phyloP scores from a whole-genome alignment of 2,329 filamentous ascomycete species.

The Anthostomella pinea region DNA sequence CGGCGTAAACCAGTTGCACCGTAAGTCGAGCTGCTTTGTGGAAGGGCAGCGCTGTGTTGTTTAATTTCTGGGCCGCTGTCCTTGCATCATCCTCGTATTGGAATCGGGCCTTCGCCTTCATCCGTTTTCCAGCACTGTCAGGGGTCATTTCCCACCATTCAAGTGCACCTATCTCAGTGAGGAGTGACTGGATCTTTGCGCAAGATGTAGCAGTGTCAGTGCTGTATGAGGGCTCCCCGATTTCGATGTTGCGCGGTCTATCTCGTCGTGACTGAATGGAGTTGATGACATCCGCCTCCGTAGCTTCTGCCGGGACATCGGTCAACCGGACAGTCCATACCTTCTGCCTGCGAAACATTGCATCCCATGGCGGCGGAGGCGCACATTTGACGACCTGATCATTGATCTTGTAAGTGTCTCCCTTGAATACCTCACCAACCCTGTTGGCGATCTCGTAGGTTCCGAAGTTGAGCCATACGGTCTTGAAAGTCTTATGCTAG shows the following conservation, averaged over 20 bases:
- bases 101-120: conserved; percentile 40
- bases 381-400: conserved; percentile 14
- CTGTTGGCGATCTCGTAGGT: conserved; percentile 14
- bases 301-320: conserved; percentile 19
- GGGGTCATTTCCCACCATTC: conserved; percentile 33
- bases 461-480: conserved; percentile 31
- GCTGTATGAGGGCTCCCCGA: conserved; percentile 21
- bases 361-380: conserved; percentile 1
- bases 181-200: conserved; percentile 26
- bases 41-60: conserved; percentile 32
- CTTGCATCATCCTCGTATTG: conserved; percentile 35
- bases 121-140: conserved; percentile 29
- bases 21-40: conserved; percentile 33
- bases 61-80: conserved; percentile 31
- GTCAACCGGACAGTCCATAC: conserved; percentile 26
- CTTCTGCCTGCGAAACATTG: conserved; percentile 3
- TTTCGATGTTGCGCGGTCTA: conserved; percentile 19
- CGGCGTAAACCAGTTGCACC: conserved; percentile 35
- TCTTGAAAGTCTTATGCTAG: conserved; percentile 33
- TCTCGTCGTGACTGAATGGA: conserved; percentile 14
- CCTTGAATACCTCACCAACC: conserved; percentile 19
- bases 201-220: conserved; percentile 21
- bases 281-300: conserved; percentile 12
- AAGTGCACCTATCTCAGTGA: conserved; percentile 32
- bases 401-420: conserved; percentile 23